A percentile compares a stretch with the other conserved stretches of the same genome.
These are phyloP conservation scores for Gentiana macrophylla DNA, from an alignment of 257 asterid species.

Conservation along the genomic window DNA sequence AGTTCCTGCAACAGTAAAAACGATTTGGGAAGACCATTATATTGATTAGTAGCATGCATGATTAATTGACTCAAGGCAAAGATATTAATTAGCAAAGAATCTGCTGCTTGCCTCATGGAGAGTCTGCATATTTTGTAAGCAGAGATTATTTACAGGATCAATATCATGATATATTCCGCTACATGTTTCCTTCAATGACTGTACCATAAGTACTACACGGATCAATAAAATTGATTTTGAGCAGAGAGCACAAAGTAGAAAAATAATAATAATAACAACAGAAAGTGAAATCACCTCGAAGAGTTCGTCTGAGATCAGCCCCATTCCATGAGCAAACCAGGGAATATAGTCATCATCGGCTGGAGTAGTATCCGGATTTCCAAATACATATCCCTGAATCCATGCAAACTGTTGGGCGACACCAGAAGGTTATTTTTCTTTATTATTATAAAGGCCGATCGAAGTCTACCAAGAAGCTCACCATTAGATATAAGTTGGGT, in stretches of 20 bases:
- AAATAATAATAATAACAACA: too few relatives aligned
- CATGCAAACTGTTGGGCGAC: neutral
- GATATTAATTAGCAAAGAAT: too few relatives aligned
- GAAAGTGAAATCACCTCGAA: slow-evolving; percentile 14
- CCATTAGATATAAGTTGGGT: slow-evolving; percentile 18
- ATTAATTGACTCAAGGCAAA: too few relatives aligned
- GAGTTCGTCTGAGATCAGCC: slow-evolving; percentile 30
- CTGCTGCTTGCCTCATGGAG: slow-evolving; percentile 16
- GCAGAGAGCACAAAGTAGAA: neutral
- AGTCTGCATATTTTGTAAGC: slow-evolving; percentile 12
- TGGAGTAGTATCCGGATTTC: slow-evolving; percentile 28
- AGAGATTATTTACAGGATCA: slow-evolving; percentile 11
- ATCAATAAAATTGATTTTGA: too few relatives aligned
- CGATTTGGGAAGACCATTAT: too few relatives aligned
- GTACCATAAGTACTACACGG: neutral
- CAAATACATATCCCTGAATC: slow-evolving; percentile 34
- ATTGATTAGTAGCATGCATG: too few relatives aligned
- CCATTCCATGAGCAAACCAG: slow-evolving; percentile 35
- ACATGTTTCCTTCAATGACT: slow-evolving; percentile 30
- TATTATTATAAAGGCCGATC: too few relatives aligned
- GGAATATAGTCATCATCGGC: slow-evolving; percentile 17
- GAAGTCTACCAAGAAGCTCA: neutral
- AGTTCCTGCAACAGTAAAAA: too few relatives aligned
- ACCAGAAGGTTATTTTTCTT: too few relatives aligned
- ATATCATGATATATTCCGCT: slow-evolving; percentile 21